Percentiles rank a stretch among this genome's conserved stretches.
These are phyloP conservation scores for Phytophthora nicotianae DNA, from an alignment of 352 stramenopile species.

Conservation along the genomic window DNA sequence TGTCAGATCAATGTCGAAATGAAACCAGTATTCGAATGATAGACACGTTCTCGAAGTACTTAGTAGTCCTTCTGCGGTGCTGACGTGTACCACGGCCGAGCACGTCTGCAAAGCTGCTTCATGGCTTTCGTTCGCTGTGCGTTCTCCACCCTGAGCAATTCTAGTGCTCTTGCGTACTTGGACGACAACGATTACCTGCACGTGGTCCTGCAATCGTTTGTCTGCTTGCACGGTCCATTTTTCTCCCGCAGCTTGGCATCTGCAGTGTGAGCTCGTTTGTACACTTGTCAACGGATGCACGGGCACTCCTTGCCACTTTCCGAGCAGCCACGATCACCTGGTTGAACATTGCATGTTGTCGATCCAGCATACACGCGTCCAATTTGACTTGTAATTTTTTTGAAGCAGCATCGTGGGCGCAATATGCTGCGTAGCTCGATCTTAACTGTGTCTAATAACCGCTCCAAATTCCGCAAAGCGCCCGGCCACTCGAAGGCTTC, in stretches of 20 bases:
- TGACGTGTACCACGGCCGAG: neutral
- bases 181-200: slow-evolving; percentile 27
- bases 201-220: slow-evolving; percentile 26
- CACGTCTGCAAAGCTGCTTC: slow-evolving; percentile 32
- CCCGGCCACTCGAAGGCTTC: too few relatives aligned
- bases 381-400: slow-evolving; percentile 23
- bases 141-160: slow-evolving; percentile 34
- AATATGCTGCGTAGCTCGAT: slow-evolving; percentile 46
- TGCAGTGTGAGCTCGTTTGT: slow-evolving; percentile 36
- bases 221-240: slow-evolving; percentile 36
- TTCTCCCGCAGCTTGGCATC: slow-evolving; percentile 43
- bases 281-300: slow-evolving; percentile 23
- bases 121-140: slow-evolving; percentile 25
- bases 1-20: slow-evolving; percentile 16
- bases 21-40: slow-evolving; percentile 7
- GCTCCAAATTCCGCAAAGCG: too few relatives aligned
- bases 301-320: slow-evolving; percentile 25
- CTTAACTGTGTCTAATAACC: slow-evolving; percentile 37
- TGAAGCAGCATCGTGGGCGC: slow-evolving; percentile 34
- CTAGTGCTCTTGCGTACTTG: slow-evolving; percentile 26
- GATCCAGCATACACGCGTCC: slow-evolving; percentile 10
- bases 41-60: slow-evolving; percentile 7
- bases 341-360: slow-evolving; percentile 32
- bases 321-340: slow-evolving; percentile 37
- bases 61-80: neutral